These are phyloP conservation scores for Ophiostoma sp. DNA, from an alignment of 2,329 filamentous ascomycete species.

Conservation along the genomic window DNA sequence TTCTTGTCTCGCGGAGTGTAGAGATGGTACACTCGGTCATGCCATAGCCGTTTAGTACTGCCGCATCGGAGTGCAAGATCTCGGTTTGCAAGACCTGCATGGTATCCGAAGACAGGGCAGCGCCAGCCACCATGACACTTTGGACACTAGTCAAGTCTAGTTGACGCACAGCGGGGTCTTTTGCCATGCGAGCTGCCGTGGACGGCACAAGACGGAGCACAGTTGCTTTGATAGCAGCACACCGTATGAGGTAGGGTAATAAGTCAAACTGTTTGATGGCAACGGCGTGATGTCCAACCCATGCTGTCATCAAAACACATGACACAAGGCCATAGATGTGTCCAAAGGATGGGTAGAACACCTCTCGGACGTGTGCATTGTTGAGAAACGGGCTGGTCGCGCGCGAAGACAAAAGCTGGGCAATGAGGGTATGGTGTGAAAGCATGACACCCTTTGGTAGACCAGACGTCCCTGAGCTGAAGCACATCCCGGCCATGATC, in stretches of 20 bases:
- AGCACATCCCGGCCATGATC: conserved; percentile 35
- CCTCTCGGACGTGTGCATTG: neutral
- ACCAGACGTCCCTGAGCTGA: conserved; percentile 47
- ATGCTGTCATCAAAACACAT: neutral
- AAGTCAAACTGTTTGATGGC: neutral
- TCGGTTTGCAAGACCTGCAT: neutral
- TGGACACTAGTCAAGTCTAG: neutral
- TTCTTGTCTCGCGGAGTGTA: neutral
- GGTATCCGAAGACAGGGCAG: neutral
- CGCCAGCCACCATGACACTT: neutral
- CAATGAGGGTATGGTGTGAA: conserved; percentile 43
- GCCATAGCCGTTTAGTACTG: neutral
- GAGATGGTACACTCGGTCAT: neutral
- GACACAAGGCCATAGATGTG: neutral
- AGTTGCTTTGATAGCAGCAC: neutral
- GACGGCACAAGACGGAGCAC: neutral
- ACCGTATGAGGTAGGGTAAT: neutral
- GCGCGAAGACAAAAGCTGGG: neutral
- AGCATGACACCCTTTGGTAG: conserved; percentile 44
- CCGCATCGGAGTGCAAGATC: neutral
- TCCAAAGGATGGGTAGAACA: neutral
- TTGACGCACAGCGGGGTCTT: neutral
- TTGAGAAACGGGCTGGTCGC: neutral
- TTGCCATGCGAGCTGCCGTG: neutral
- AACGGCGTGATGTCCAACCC: neutral